phyloP scores from a whole-genome alignment of 2,329 filamentous ascomycete species.

The Lojkania enalia region DNA sequence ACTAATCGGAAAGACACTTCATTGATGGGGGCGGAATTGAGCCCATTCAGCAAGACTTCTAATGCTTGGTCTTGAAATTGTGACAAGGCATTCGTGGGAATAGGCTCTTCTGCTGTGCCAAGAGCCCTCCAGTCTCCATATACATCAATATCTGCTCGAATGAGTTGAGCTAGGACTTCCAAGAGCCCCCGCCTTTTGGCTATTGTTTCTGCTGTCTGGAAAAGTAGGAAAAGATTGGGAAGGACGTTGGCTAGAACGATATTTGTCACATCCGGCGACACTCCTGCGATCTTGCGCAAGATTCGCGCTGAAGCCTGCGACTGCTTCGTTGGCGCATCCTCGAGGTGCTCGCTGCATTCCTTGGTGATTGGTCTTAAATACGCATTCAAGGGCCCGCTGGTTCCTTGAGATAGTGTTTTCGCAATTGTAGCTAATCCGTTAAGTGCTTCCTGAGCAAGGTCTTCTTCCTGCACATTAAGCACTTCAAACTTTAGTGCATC shows the following conservation, averaged over 20 bases:
- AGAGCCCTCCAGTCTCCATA: conserved; percentile 59
- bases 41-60: conserved; percentile 48
- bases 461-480: conserved; percentile 67
- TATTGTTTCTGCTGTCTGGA: conserved; percentile 63
- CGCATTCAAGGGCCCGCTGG: conserved; percentile 52
- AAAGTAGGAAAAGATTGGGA: conserved; percentile 61
- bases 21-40: conserved; percentile 49
- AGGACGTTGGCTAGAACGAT: conserved; percentile 60
- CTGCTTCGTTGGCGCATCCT: conserved; percentile 70
- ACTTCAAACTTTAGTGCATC: conserved; percentile 71
- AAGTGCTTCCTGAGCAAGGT: conserved; percentile 63
- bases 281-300: conserved; percentile 58
- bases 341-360: conserved; percentile 69
- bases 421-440: conserved; percentile 59
- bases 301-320: conserved; percentile 67
- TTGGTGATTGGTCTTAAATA: conserved; percentile 66
- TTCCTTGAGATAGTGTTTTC: conserved; percentile 55
- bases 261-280: conserved; percentile 59
- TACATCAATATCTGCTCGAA: conserved; percentile 60
- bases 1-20: conserved; percentile 55
- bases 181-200: conserved; percentile 65
- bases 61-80: conserved; percentile 48
- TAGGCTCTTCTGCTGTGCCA: conserved; percentile 39
- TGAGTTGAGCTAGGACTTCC: conserved; percentile 61
- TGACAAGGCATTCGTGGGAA: conserved; percentile 42